phyloP scores from a whole-genome alignment of 2,329 filamentous ascomycete genomes.

The Dryadomyces sulphureus region DNA sequence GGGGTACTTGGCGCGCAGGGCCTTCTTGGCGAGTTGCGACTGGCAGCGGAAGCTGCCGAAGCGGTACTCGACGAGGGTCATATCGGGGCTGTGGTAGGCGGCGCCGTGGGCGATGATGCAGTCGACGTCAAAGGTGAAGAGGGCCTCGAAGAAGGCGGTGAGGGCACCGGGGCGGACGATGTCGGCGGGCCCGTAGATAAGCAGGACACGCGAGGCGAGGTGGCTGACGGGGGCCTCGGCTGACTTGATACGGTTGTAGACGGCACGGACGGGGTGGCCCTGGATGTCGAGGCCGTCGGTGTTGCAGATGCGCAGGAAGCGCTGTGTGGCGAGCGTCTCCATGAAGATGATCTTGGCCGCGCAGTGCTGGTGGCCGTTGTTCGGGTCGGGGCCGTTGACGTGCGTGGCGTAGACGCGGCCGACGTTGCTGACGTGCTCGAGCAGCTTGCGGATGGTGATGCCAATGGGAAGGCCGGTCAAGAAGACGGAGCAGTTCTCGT shows the following conservation, averaged over 20 bases:
- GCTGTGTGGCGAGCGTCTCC: slow-evolving; percentile 12
- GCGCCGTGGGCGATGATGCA: slow-evolving; percentile 19
- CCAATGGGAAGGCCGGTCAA: slow-evolving; percentile 33
- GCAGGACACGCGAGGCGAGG: slow-evolving; percentile 28
- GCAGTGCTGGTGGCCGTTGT: slow-evolving; percentile 19
- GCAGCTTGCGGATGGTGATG: slow-evolving; percentile 11
- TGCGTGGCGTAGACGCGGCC: slow-evolving; percentile 37
- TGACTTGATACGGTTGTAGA: slow-evolving; percentile 15
- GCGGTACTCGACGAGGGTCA: slow-evolving; percentile 28
- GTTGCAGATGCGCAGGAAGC: not conserved
- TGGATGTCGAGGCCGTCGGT: slow-evolving; percentile 21
- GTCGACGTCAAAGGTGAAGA: slow-evolving; percentile 34
- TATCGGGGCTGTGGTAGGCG: not conserved
- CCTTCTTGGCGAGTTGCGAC: slow-evolving; percentile 29
- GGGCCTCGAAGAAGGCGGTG: slow-evolving; percentile 23
- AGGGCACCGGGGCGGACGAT: slow-evolving; percentile 29
- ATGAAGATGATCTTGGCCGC: slow-evolving; percentile 38
- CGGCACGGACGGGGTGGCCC: slow-evolving; percentile 21
- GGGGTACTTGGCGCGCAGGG: slow-evolving; percentile 9
- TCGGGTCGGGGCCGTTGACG: slow-evolving; percentile 31
- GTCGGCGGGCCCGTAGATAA: slow-evolving; percentile 28
- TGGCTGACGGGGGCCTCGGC: slow-evolving; percentile 11
- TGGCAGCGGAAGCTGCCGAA: slow-evolving; percentile 41
- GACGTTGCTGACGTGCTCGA: slow-evolving; percentile 21
- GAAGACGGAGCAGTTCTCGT: slow-evolving; percentile 36